Evolutionary conservation across 805 yeast genomes (phyloP).

Genomic region (Blastobotrys chiropterorum): DNA sequence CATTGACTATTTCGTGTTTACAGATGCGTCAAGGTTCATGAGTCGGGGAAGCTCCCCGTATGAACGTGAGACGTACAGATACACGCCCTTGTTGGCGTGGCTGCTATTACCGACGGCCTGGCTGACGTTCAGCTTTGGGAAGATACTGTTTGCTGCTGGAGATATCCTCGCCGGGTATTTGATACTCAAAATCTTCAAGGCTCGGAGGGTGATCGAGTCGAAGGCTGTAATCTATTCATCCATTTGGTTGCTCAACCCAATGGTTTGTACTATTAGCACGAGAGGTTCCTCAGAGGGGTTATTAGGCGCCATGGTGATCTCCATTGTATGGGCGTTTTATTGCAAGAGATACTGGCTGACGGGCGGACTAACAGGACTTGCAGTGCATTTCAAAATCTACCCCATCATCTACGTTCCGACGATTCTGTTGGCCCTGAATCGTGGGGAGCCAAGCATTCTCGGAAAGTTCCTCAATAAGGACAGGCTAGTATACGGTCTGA

Average conservation of each 20-base stretch:
- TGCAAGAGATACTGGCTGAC: conserved; percentile 33
- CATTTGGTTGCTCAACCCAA: conserved; percentile 88
- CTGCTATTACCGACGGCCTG: conserved; percentile 60
- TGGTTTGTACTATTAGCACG: conserved; percentile 89
- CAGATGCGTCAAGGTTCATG: conserved; percentile 82
- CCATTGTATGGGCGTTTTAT: conserved; percentile 44
- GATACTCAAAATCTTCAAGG: conserved; percentile 38
- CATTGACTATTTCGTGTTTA: conserved; percentile 87
- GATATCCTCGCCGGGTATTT: conserved; percentile 78
- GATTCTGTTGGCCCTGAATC: conserved; percentile 42
- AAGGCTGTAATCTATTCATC: conserved; percentile 43
- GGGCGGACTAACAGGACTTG: conserved; percentile 55
- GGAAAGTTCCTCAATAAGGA: conserved; percentile 34
- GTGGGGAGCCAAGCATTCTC: conserved; percentile 11
- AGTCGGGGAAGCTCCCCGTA: conserved; percentile 66
- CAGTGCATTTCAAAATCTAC: conserved; percentile 86
- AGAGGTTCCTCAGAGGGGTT: conserved; percentile 92
- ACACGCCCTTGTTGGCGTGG: conserved; percentile 90
- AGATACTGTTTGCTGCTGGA: conserved; percentile 64
- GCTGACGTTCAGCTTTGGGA: conserved; percentile 60
- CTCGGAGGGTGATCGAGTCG: conserved; percentile 24
- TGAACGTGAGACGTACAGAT: conserved; percentile 79
- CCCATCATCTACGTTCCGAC: conserved; percentile 86
- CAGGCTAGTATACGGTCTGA: conserved; percentile 38
- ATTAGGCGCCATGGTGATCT: conserved; percentile 68